Evolutionary conservation across 202 grass and related monocot genomes (phyloP).

Genomic region (Carex arenaria): DNA sequence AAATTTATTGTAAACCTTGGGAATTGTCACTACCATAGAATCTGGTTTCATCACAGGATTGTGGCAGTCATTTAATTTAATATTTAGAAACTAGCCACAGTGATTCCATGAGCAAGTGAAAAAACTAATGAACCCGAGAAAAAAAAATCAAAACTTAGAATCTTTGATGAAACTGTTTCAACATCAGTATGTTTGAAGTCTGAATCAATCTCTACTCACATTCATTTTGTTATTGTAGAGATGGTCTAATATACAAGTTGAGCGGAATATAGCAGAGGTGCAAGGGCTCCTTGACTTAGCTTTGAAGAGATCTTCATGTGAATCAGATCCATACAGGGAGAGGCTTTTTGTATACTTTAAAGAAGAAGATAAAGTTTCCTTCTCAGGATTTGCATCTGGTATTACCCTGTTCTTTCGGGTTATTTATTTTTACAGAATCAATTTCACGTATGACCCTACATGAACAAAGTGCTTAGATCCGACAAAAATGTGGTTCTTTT

Average conservation of each 20-base stretch:
- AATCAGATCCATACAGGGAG: slow-evolving; percentile 74
- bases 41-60: background rate
- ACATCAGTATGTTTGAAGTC: slow-evolving; percentile 19
- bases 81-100: background rate
- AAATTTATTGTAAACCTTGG: background rate
- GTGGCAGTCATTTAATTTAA: background rate
- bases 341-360: slow-evolving; percentile 79
- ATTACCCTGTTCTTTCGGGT: slow-evolving; percentile 27
- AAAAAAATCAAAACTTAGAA: background rate
- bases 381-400: slow-evolving; percentile 49
- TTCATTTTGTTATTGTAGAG: slow-evolving; percentile 40
- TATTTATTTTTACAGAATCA: background rate
- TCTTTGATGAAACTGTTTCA: background rate
- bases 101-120: background rate
- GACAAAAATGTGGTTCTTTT: background rate
- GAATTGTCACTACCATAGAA: background rate
- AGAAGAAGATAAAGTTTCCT: slow-evolving; percentile 30
- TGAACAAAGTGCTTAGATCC: background rate
- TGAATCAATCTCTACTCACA: slow-evolving; percentile 19
- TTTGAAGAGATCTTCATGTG: slow-evolving; percentile 88
- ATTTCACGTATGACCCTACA: background rate
- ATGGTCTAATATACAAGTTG: slow-evolving; percentile 54
- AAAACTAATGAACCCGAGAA: background rate
- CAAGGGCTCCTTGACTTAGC: slow-evolving; percentile 85
- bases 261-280: slow-evolving; percentile 72